Evolutionary conservation across 441 rosid genomes (phyloP).

Genomic region (Daphne laureola): DNA sequence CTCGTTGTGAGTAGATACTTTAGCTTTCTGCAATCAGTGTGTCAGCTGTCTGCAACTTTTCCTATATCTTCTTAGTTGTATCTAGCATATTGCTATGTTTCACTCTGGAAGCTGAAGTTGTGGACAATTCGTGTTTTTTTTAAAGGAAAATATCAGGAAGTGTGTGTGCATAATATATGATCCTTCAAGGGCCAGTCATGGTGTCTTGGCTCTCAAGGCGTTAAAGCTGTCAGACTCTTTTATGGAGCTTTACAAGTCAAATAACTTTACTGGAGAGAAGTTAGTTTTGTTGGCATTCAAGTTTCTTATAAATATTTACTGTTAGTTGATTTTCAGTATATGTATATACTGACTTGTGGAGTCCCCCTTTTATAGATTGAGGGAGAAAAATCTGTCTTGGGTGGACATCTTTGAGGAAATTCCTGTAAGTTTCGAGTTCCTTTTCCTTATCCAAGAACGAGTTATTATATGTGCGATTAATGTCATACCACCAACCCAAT

Average conservation of each 20-base stretch:
- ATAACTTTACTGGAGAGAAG: slow-evolving; percentile 93
- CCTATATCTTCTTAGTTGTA: too few relatives aligned
- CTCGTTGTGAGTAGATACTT: too few relatives aligned
- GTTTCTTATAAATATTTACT: slow-evolving; percentile 8
- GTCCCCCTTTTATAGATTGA: slow-evolving; percentile 45
- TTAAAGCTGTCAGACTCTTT: slow-evolving; percentile 92
- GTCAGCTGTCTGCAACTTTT: too few relatives aligned
- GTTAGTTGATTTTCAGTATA: slow-evolving; percentile 4
- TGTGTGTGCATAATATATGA: slow-evolving; percentile 96
- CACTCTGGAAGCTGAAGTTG: too few relatives aligned
- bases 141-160: slow-evolving; percentile 92
- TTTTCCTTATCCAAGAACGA: not conserved
- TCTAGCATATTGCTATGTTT: too few relatives aligned
- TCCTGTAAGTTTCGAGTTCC: slow-evolving; percentile 53
- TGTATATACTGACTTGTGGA: slow-evolving; percentile 2
- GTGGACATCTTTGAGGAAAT: slow-evolving; percentile 98
- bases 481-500: too few relatives aligned
- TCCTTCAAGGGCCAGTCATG: slow-evolving; percentile 86
- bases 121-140: slow-evolving; percentile 12
- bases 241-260: slow-evolving; percentile 76
- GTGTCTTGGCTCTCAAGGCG: slow-evolving; percentile 91
- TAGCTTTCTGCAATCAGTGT: too few relatives aligned
- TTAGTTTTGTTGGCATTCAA: slow-evolving; percentile 21
- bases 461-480: too few relatives aligned
- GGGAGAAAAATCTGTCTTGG: slow-evolving; percentile 97